A percentile compares a stretch with the other conserved stretches of the same genome.
phyloP scores from a whole-genome alignment of 306 rosid genomes.

The Rosa chinensis region DNA sequence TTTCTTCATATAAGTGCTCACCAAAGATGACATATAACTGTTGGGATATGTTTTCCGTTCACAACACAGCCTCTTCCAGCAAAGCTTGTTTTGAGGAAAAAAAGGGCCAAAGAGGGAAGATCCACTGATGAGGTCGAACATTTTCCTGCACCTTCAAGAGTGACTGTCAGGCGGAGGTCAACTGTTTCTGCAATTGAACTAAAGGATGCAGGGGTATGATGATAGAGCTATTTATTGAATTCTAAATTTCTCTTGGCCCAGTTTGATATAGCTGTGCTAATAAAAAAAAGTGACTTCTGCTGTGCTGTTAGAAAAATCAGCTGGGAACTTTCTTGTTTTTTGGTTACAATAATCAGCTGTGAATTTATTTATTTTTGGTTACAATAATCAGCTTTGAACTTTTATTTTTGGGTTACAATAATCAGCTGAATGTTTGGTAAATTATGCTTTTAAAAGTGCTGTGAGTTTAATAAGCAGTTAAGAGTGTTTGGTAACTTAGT shows the following conservation, averaged over 20 bases:
- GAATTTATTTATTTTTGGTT: too few relatives aligned
- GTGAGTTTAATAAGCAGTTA: not conserved
- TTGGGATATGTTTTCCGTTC: conserved; percentile 22
- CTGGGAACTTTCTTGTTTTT: not conserved
- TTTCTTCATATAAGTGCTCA: not conserved
- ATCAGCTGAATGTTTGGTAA: not conserved
- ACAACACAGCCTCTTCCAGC: conserved; percentile 88
- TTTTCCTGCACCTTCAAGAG: conserved; percentile 75
- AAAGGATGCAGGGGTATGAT: conserved; percentile 75
- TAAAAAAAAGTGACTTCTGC: not conserved
- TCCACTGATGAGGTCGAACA: conserved; percentile 81
- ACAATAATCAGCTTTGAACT: not conserved
- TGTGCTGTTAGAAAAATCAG: not conserved
- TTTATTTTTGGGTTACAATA: too few relatives aligned
- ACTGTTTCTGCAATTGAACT: conserved; percentile 69
- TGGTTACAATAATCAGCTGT: too few relatives aligned
- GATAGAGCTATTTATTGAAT: conserved; percentile 19
- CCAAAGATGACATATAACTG: not conserved
- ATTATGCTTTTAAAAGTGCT: not conserved
- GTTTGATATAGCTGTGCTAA: not conserved
- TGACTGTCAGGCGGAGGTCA: conserved; percentile 75
- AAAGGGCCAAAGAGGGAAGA: conserved; percentile 92
- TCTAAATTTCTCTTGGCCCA: not conserved
- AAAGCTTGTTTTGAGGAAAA: conserved; percentile 81
- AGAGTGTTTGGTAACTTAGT: not conserved